phyloP scores from a whole-genome alignment of 2,329 filamentous ascomycete genomes.

The Penicillium sp. region DNA sequence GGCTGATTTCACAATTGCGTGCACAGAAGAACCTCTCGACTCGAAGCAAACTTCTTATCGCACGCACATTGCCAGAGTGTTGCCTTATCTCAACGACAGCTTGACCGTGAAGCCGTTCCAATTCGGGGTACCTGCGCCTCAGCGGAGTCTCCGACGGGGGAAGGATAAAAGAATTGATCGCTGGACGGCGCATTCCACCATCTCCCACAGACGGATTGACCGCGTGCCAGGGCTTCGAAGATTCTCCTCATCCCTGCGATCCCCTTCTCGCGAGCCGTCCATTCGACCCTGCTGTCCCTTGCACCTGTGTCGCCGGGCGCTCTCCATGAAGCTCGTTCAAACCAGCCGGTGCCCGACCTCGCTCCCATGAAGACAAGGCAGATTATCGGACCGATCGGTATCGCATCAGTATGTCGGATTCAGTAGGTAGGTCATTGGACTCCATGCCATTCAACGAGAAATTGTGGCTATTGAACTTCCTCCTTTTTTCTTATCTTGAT shows the following conservation, averaged over 20 bases:
- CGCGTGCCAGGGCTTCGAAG: no score
- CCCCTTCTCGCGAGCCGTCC: no score
- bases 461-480: not conserved
- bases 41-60: not conserved
- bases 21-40: no score
- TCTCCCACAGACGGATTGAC: no score
- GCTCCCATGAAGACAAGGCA: conserved; percentile 31
- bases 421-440: conserved; percentile 36
- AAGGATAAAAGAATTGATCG: no score
- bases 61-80: conserved; percentile 5
- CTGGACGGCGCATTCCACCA: no score
- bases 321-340: conserved; percentile 26
- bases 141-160: no score
- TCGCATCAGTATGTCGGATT: conserved; percentile 40
- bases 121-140: no score
- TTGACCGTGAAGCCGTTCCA: not conserved
- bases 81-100: conserved; percentile 6
- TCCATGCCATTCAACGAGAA: not conserved
- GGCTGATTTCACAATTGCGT: no score
- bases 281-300: no score
- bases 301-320: not conserved
- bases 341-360: conserved; percentile 23
- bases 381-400: conserved; percentile 19
- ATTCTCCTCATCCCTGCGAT: no score
- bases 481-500: not conserved